Evolutionary conservation across 2,329 filamentous ascomycete genomes (phyloP), one percentile per base, ranked within the genome.

Genomic region (Endothia cerciana): DNA sequence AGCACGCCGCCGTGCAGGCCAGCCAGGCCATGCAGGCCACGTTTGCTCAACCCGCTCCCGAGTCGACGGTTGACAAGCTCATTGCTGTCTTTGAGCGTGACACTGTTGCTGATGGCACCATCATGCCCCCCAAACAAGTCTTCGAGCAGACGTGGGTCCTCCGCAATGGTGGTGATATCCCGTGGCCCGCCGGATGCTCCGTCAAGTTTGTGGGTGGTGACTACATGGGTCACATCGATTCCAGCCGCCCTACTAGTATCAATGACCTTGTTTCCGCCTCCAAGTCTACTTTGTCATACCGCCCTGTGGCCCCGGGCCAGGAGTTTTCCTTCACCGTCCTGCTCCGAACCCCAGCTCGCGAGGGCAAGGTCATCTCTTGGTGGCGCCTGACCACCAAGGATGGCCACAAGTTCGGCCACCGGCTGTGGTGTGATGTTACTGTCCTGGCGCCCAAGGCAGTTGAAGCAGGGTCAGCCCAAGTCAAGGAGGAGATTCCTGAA

Each of bases 81-180:
- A 74, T 75, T 30, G 83, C 86, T 82, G 74, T 87, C 71, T 99
- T 94, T 74, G 82, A 95, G 69, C 85, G 86, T 62, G 95, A 99
- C 74, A 89, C 87, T 6, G 83, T 97, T 65, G 76, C 85, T 6
- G 95, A 99, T 76, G 93, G 93, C 65, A 91, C 91, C 55, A 80
- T 87, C 65, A 78, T 97, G 64, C 78, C 84, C 47, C 87, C 91
- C 4, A 90, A 91, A 74, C 83, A 88, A 63, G 85, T 89, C 40
- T 97, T 99, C 74, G 87, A 91, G 72, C 94, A 99, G 78, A 92
- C 91, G 1, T 99, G 95, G 95, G 90, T 91, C 62, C 85, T 99
- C 49, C 89, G 89, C 73, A 99, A 99, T 75, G 89, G 90, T 25
- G 94, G 95, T 36, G 87, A 87, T 13, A 80, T 83, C 60, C 78